Conservation (phyloP, 345 rosid genomes). For the Bretschneidera sinensis region DNA sequence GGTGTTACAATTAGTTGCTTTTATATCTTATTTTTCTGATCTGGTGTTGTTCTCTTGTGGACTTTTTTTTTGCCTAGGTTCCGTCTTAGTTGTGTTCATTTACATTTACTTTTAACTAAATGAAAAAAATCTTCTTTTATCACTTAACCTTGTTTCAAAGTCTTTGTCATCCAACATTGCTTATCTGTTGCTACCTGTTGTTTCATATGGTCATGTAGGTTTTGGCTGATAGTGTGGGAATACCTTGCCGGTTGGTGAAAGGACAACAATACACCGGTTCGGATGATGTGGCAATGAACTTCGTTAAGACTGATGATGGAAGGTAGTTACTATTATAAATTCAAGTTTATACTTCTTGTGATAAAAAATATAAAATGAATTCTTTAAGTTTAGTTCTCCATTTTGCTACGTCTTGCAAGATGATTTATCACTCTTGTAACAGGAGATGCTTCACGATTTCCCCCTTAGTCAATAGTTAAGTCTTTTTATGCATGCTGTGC, state of each 20-base stretch:
- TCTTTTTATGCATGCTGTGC: background rate
- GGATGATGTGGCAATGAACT: constrained; percentile 84
- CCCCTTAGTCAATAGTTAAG: background rate
- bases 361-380: no score
- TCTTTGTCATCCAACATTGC: constrained; percentile 2
- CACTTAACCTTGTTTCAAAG: constrained; percentile 11
- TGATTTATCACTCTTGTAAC: no score
- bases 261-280: constrained; percentile 89
- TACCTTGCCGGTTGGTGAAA: constrained; percentile 88
- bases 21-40: no score
- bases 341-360: background rate
- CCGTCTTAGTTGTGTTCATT: constrained; percentile 9
- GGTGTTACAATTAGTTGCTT: no score
- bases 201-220: constrained; percentile 49
- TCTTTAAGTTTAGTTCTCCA: background rate
- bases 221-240: constrained; percentile 80
- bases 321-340: constrained; percentile 43
- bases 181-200: constrained; percentile 9
- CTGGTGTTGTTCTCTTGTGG: constrained; percentile 2
- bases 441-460: background rate
- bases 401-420: background rate
- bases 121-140: constrained; percentile 6
- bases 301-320: constrained; percentile 85
- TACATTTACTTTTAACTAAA: constrained; percentile 6
- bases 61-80: constrained; percentile 1